These are phyloP conservation scores for Mortierella sp. DNA, from an alignment of 371 early-diverging fungal species.

Conservation along the genomic window DNA sequence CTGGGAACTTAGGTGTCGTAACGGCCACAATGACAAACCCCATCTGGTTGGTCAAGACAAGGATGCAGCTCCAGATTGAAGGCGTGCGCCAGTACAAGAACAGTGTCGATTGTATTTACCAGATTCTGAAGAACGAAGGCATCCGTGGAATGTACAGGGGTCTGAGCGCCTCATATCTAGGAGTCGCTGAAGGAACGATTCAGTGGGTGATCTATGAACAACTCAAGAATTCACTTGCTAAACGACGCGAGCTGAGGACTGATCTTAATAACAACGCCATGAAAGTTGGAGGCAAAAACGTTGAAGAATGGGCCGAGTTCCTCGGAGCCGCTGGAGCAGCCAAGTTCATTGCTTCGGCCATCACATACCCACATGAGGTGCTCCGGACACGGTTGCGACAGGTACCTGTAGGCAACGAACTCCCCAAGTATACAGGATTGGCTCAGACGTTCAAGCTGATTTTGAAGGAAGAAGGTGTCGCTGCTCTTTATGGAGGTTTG, in stretches of 20 bases:
- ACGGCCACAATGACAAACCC: slow-evolving; percentile 91
- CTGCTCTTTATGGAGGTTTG: slow-evolving; percentile 93
- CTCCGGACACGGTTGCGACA: slow-evolving; percentile 90
- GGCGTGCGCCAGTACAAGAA: slow-evolving; percentile 68
- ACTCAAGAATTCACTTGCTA: slow-evolving; percentile 68
- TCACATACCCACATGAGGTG: slow-evolving; percentile 91
- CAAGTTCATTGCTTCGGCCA: slow-evolving; percentile 88
- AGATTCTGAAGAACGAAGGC: slow-evolving; percentile 84
- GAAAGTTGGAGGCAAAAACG: slow-evolving; percentile 30
- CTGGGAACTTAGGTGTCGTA: slow-evolving; percentile 57
- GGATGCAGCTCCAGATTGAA: slow-evolving; percentile 88
- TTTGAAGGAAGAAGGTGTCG: slow-evolving; percentile 85
- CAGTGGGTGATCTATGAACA: slow-evolving; percentile 97
- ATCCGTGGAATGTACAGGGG: slow-evolving; percentile 89
- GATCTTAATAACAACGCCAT: slow-evolving; percentile 32
- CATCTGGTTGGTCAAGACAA: slow-evolving; percentile 96
- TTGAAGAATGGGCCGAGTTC: slow-evolving; percentile 78
- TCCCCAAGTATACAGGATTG: slow-evolving; percentile 83
- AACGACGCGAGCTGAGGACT: slow-evolving; percentile 19
- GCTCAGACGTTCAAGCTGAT: slow-evolving; percentile 77
- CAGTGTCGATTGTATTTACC: slow-evolving; percentile 77
- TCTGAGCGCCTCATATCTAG: slow-evolving; percentile 88
- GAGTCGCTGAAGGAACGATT: slow-evolving; percentile 88
- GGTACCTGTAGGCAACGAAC: slow-evolving; percentile 60
- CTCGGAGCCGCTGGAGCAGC: slow-evolving; percentile 87